Evolutionary conservation across 768 basidiomycete genomes (phyloP), one percentile per base, ranked within the genome.

Genomic region (Nidularia sp.): DNA sequence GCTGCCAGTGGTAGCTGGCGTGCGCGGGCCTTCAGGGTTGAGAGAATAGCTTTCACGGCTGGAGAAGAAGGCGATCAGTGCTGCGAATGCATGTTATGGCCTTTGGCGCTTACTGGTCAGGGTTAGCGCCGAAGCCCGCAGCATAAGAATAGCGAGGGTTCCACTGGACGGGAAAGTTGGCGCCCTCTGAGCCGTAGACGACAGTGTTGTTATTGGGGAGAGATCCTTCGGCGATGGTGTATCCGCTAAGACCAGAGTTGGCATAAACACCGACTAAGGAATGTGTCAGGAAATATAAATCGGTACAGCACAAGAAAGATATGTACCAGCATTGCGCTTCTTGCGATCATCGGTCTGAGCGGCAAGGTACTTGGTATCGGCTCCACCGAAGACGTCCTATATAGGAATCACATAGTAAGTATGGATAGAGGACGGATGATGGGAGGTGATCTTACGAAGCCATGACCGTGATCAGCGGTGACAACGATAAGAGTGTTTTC

Each of bases 401-500:
- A 45, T 13, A 58, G 47, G 10, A 41, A 41, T 41, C n/a, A 46
- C 47, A 13, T 33, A 32, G 12, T 31, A 8, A 31, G 10, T 15
- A 22, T 6, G 1, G 8, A 39, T 31, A n/a, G 15, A 50, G 31
- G 48, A 36, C 12, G 34, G 29, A 25, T 13, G 47, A 31, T 6
- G 25, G 3, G 25, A 25, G 25, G 25, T 25, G 9, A 12, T 64
- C 72, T 44, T 36, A 73, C 73, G 50, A 76, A 76, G 6, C 75
- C 75, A 52, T 76, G 75, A n/a, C 75, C 75, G 50, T 76, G 75
- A 55, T 76, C 75, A 48, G 75, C 75, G 47, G 75, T 76, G 22
- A 75, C 69, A 48, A 76, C 67, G 45, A 75, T 75, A 12, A 76
- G 59, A 1, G 74, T 76, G 49, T 74, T 59, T 6, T 76, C 69